Percentiles rank a stretch among this genome's conserved stretches.
Conservation (phyloP, 495 filamentous ascomycete genomes). For the Aspergillus saccharolyticus region DNA sequence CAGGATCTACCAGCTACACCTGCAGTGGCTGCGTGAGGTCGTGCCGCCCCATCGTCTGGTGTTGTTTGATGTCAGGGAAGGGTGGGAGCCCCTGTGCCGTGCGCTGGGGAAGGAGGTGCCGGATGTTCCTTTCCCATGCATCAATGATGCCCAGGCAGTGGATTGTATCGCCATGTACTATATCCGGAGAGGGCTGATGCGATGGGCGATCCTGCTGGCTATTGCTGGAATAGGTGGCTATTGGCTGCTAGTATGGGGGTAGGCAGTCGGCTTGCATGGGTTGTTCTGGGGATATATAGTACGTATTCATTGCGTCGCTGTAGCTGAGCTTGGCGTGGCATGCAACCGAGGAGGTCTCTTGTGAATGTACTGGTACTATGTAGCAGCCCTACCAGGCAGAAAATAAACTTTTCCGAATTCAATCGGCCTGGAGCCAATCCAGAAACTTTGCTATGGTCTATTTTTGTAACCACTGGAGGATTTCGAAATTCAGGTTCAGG, state of each 20-base stretch:
- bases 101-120: constrained; percentile 44
- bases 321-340: too few species aligned
- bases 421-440: too few species aligned
- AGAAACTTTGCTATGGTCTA: too few species aligned
- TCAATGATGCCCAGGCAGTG: constrained; percentile 29
- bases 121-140: constrained; percentile 36
- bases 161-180: constrained; percentile 14
- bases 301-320: too few species aligned
- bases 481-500: too few species aligned
- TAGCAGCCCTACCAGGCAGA: too few species aligned
- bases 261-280: not conserved
- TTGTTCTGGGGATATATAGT: too few species aligned
- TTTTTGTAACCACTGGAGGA: too few species aligned
- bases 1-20: constrained; percentile 16
- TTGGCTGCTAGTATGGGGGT: not conserved
- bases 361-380: too few species aligned
- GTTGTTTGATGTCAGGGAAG: constrained; percentile 42
- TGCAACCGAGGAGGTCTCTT: too few species aligned
- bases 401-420: too few species aligned
- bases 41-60: constrained; percentile 43
- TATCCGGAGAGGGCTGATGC: constrained; percentile 16
- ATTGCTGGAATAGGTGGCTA: not conserved
- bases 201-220: constrained; percentile 17
- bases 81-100: constrained; percentile 48
- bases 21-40: constrained; percentile 31